These are phyloP conservation scores for Pythium inflatum DNA, from an alignment of 352 stramenopile species.

Conservation along the genomic window DNA sequence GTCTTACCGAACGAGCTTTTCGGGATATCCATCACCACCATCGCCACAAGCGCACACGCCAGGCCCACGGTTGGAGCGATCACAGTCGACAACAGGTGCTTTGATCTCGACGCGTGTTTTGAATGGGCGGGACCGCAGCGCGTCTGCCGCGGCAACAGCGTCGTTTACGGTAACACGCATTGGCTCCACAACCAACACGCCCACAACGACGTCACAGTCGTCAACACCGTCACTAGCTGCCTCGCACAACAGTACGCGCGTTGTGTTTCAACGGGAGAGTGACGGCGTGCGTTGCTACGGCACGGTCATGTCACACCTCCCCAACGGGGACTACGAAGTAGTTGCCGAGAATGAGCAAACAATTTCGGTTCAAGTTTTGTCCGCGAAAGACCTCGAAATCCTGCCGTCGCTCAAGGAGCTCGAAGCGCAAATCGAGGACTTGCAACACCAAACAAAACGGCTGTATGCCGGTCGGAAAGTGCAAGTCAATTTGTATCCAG, in stretches of 20 bases:
- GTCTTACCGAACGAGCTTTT: slow-evolving; percentile 8
- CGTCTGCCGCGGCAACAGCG: slow-evolving; percentile 20
- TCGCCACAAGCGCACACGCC: slow-evolving; percentile 7
- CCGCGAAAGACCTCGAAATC: slow-evolving; percentile 51
- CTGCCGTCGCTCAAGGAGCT: slow-evolving; percentile 64
- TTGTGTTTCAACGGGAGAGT: slow-evolving; percentile 48
- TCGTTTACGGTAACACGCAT: slow-evolving; percentile 31
- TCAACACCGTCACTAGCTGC: neutral
- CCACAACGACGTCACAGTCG: neutral
- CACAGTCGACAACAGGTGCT: slow-evolving; percentile 21
- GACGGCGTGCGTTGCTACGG: slow-evolving; percentile 58
- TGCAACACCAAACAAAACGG: slow-evolving; percentile 44
- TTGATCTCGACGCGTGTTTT: slow-evolving; percentile 11
- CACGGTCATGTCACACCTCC: slow-evolving; percentile 53
- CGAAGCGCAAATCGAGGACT: slow-evolving; percentile 52
- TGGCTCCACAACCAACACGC: slow-evolving; percentile 16
- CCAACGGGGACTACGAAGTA: slow-evolving; percentile 53
- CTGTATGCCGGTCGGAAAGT: slow-evolving; percentile 74
- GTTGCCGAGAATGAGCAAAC: slow-evolving; percentile 66
- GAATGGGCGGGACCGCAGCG: slow-evolving; percentile 24
- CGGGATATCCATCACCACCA: neutral
- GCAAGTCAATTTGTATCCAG: slow-evolving; percentile 72
- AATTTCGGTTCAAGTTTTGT: slow-evolving; percentile 59
- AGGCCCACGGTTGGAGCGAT: slow-evolving; percentile 15
- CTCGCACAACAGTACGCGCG: slow-evolving; percentile 39